Conservation (phyloP, 2,329 filamentous ascomycete genomes). For the Zymoseptoria passerinii region DNA sequence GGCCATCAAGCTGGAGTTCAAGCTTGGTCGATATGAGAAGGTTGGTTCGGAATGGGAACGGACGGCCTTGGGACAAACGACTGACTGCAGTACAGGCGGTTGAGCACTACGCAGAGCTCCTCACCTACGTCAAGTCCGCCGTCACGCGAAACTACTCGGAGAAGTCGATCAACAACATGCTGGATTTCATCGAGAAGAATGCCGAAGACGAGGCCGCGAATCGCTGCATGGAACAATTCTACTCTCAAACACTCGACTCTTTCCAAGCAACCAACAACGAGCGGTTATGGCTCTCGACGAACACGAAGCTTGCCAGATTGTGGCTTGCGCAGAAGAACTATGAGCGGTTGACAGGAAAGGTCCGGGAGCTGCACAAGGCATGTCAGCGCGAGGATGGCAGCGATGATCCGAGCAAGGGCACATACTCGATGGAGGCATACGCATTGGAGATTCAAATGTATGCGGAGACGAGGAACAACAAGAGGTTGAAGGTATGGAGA, state of each 20-base stretch:
- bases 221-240: conserved; percentile 87
- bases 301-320: conserved; percentile 88
- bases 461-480: conserved; percentile 92
- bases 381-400: conserved; percentile 81
- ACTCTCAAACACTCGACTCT: conserved; percentile 82
- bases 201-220: conserved; percentile 63
- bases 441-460: conserved; percentile 99
- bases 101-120: conserved; percentile 85
- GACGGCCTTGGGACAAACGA: neutral
- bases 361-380: conserved; percentile 78
- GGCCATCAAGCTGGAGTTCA: conserved; percentile 94
- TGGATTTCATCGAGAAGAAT: conserved; percentile 93
- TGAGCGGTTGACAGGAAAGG: conserved; percentile 65
- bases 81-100: conserved; percentile 55
- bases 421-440: conserved; percentile 91
- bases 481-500: conserved; percentile 66
- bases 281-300: conserved; percentile 93
- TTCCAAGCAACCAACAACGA: conserved; percentile 98
- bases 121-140: conserved; percentile 94
- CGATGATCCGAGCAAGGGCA: conserved; percentile 91
- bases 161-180: conserved; percentile 99
- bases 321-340: conserved; percentile 91
- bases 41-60: conserved; percentile 37
- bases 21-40: conserved; percentile 77
- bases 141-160: conserved; percentile 98